Base-by-base conservation (phyloP, 2,329 filamentous ascomycete species). In the Pleoardoris graminearum region DNA sequence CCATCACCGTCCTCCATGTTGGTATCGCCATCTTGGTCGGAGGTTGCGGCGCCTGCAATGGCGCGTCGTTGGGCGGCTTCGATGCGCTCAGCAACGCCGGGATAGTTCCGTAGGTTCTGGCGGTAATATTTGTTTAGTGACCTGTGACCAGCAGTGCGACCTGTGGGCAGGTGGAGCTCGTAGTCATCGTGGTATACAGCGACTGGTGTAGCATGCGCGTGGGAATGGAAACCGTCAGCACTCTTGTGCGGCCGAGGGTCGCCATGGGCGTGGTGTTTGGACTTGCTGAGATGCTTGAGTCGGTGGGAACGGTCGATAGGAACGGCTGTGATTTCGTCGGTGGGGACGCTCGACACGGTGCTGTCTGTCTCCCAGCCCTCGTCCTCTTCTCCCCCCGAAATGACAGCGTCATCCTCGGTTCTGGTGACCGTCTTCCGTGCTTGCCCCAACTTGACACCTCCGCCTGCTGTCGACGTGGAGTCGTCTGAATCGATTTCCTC, bases 341-440 rank as follows among this genome's bases (percentile, higher is more conserved):
- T 94, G 59, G 92, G 90, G 30, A 95, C 81, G 10, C 91, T 95
- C 1, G 92, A 96, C 0, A 79, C 66, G n/a, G 89, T 91, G 59
- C 88, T 91, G 71, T 97, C 94, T 0, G 92, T 97, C 76, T 99
- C 94, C 93, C 94, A 97, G 38, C 90, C 91, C 37, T 93, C 91
- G 5, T 87, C 82, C n/a, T 82, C 83, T 27, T 82, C 83, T n/a
- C 84, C 78, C 11, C 78, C 81, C 76, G 39, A 79, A 80, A 33
- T 79, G 47, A 55, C 66, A 14, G 54, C 62, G 16, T 47, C 44
- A n/a, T 68, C 65, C 14, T 63, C 65, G 30, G 62, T 79, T 22
- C 71, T 68, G 4, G 73, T 70, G 32, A 74, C 75, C 3, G 71
- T 71, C 66, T 76, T 79, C 33, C 87, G 82, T 65, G 80, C 82